A percentile compares a stretch with the other conserved stretches of the same genome.
Evolutionary conservation across 306 rosid genomes (phyloP).

Genomic region (Quercus robur): DNA sequence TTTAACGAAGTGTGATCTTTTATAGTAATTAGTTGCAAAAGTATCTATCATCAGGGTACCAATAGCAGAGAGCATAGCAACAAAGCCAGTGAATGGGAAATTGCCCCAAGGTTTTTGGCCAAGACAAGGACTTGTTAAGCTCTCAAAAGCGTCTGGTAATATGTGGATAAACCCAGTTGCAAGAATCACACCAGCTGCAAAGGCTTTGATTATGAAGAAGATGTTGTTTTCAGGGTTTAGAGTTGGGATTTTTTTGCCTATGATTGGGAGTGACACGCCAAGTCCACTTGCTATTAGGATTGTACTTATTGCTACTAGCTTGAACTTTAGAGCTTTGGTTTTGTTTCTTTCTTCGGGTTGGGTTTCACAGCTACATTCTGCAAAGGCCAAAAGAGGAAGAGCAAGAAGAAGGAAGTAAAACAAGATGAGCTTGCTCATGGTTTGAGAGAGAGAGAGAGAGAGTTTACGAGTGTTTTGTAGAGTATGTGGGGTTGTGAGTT

Average conservation of each 20-base stretch:
- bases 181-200: slow-evolving; percentile 72
- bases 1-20: slow-evolving; percentile 39
- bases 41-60: slow-evolving; percentile 70
- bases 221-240: slow-evolving; percentile 46
- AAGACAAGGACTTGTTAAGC: slow-evolving; percentile 49
- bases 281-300: too few species aligned
- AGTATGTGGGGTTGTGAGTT: too few species aligned
- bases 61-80: slow-evolving; percentile 61
- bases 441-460: too few species aligned
- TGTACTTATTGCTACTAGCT: too few species aligned
- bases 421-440: too few species aligned
- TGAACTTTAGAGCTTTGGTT: too few species aligned
- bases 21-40: slow-evolving; percentile 50
- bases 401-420: too few species aligned
- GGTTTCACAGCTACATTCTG: too few species aligned
- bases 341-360: too few species aligned
- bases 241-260: slow-evolving; percentile 50
- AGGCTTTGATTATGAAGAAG: slow-evolving; percentile 67
- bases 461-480: too few species aligned
- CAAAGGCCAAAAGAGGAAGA: too few species aligned
- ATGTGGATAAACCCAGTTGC: slow-evolving; percentile 73
- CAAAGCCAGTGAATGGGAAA: slow-evolving; percentile 56
- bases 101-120: slow-evolving; percentile 50
- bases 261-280: slow-evolving; percentile 26
- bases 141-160: slow-evolving; percentile 56